Evolutionary conservation across 352 stramenopile species (phyloP), one percentile per base, ranked within the genome.

Genomic region (Thalassiosira exigua): DNA sequence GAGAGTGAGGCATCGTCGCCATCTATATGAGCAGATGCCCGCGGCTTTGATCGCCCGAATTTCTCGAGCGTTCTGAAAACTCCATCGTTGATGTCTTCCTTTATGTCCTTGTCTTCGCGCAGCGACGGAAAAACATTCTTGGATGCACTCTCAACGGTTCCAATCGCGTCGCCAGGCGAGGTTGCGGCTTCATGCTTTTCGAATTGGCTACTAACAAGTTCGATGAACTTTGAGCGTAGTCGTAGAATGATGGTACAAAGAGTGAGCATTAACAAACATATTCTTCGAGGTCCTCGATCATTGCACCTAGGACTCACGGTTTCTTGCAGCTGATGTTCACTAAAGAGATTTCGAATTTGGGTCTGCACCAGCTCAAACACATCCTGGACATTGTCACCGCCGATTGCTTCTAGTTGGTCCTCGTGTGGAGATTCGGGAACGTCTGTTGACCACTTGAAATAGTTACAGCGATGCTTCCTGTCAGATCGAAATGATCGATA

Each of bases 401-500:
- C 29, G 29, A 42, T 3, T 22, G 57, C 9, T 66, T 72, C 60
- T 64, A 62, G n/a, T 56, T 71, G 12, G 33, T 30, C 14, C 67
- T 69, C 7, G 39, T 42, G 33, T 30, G 30, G 17, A 27, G 41
- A 52, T 19, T 69, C 64, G 29, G 71, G 33, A 41, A 68, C 29
- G 62, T 87, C 73, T 52, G 78, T 76, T 26, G 83, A 77, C 88
- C 88, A 93, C 64, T 86, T 79, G 33, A 91, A 92, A 57, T 86
- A 93, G 17, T 83, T 50, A 19, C 89, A 94, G 48, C 89, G 58
- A 53, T 89, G 53, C 19, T 83, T 84, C 46, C 85, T 65, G 7
- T 44, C n/a, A n/a, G n/a, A n/a, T n/a, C n/a, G n/a, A n/a, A n/a
- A n/a, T n/a, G n/a, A n/a, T n/a, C n/a, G n/a, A n/a, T n/a, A n/a